These are phyloP conservation scores for Lyophyllum decastes DNA, from an alignment of 768 basidiomycete genomes.

Conservation along the genomic window DNA sequence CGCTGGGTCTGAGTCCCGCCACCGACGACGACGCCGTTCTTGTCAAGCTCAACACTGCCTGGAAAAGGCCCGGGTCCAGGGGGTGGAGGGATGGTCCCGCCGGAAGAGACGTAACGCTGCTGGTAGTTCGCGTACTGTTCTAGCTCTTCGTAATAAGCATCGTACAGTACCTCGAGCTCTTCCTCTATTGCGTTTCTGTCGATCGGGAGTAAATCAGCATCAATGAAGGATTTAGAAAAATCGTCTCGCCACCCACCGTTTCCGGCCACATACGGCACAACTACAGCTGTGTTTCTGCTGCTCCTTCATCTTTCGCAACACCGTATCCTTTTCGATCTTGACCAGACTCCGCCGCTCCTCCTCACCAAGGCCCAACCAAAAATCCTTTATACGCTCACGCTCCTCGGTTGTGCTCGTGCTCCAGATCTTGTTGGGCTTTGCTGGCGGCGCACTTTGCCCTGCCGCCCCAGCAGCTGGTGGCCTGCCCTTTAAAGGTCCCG, in stretches of 20 bases:
- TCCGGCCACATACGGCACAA: constrained; percentile 95
- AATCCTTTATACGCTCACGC: constrained; percentile 95
- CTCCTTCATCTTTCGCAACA: constrained; percentile 99
- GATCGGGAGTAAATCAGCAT: constrained; percentile 4
- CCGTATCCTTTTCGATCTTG: constrained; percentile 97
- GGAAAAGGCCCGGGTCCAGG: constrained; percentile 98
- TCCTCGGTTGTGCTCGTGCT: constrained; percentile 90
- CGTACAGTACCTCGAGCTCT: constrained; percentile 99
- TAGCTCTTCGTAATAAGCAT: constrained; percentile 99
- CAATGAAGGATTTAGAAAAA: constrained; percentile 11
- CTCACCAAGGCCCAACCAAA: constrained; percentile 94
- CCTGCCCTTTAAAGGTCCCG: constrained; percentile 27
- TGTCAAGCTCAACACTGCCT: constrained; percentile 95
- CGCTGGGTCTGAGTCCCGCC: constrained; percentile 20
- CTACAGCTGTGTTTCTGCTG: constrained; percentile 96
- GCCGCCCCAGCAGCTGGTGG: constrained; percentile 36
- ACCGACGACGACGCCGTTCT: constrained; percentile 73
- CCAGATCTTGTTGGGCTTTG: constrained; percentile 87
- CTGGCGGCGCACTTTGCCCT: constrained; percentile 32
- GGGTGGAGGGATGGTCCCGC: constrained; percentile 87
- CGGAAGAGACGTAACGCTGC: constrained; percentile 91
- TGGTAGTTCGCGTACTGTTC: constrained; percentile 98
- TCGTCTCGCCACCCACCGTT: constrained; percentile 68
- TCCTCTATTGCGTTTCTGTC: constrained; percentile 95
- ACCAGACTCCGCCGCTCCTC: constrained; percentile 90